These are phyloP conservation scores for Chaetomium fimeti DNA, from an alignment of 495 filamentous ascomycete species.

Conservation along the genomic window DNA sequence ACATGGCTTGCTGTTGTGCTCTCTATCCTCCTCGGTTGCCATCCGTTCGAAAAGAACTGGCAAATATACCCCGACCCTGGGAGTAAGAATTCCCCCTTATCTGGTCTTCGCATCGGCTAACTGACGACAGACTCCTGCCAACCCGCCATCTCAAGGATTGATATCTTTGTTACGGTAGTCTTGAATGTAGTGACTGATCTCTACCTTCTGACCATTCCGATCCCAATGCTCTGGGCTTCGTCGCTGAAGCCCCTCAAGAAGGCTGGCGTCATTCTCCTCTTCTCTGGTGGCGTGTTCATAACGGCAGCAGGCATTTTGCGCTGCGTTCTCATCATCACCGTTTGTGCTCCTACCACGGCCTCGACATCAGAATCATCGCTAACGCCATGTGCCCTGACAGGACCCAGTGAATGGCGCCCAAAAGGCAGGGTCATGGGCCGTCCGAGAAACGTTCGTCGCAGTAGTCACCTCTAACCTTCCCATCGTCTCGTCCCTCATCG, in stretches of 20 bases:
- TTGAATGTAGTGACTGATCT: slow-evolving; percentile 52
- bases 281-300: slow-evolving; percentile 51
- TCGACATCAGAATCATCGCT: not conserved
- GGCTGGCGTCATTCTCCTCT: slow-evolving; percentile 47
- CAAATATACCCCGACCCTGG: slow-evolving; percentile 58
- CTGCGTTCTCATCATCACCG: slow-evolving; percentile 47
- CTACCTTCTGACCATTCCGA: slow-evolving; percentile 54
- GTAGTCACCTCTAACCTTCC: slow-evolving; percentile 55
- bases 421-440: slow-evolving; percentile 49
- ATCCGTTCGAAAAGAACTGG: slow-evolving; percentile 52
- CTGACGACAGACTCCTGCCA: slow-evolving; percentile 46
- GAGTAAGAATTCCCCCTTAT: slow-evolving; percentile 34
- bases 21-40: slow-evolving; percentile 55
- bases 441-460: slow-evolving; percentile 53
- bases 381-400: slow-evolving; percentile 24
- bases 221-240: slow-evolving; percentile 55
- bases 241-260: slow-evolving; percentile 48
- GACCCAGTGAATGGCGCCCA: slow-evolving; percentile 46
- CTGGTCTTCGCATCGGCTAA: not conserved
- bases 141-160: slow-evolving; percentile 47
- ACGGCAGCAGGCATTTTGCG: slow-evolving; percentile 50
- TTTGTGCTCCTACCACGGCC: slow-evolving; percentile 25
- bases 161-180: slow-evolving; percentile 48
- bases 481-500: slow-evolving; percentile 51
- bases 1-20: slow-evolving; percentile 57